Percentiles rank a stretch among this genome's conserved stretches.
These are phyloP conservation scores for Gastrodia elata DNA, from an alignment of 106 monocot species.

Conservation along the genomic window DNA sequence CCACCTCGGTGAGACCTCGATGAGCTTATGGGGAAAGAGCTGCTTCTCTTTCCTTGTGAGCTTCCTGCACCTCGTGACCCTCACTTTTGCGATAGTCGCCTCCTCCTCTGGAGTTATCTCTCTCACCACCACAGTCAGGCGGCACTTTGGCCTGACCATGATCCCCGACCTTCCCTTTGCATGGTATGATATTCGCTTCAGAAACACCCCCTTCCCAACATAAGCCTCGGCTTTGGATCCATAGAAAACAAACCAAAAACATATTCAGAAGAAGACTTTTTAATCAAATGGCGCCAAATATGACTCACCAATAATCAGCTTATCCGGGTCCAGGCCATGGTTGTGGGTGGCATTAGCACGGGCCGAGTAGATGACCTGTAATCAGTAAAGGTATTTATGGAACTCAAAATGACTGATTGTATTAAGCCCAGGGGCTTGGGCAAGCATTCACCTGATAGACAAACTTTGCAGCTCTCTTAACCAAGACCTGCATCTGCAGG, in stretches of 20 bases:
- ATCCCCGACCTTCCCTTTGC: constrained; percentile 81
- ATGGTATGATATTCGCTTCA: constrained; percentile 90
- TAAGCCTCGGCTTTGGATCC: constrained; percentile 61
- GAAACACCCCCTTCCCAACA: constrained; percentile 78
- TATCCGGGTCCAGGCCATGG: constrained; percentile 85
- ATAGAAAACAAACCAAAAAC: too few species aligned
- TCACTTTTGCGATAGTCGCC: constrained; percentile 81
- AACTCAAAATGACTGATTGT: background rate
- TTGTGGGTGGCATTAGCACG: constrained; percentile 89
- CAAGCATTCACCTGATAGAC: constrained; percentile 60
- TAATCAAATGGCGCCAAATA: background rate
- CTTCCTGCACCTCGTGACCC: constrained; percentile 89
- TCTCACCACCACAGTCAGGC: constrained; percentile 83
- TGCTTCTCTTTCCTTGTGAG: constrained; percentile 71
- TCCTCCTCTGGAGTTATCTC: constrained; percentile 87
- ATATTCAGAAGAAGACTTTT: background rate
- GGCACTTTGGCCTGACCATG: constrained; percentile 79
- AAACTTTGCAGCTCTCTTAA: constrained; percentile 89
- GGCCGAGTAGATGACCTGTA: constrained; percentile 88
- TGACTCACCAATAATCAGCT: constrained; percentile 71
- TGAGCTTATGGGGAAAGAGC: constrained; percentile 87
- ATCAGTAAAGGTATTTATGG: background rate
- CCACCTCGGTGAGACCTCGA: constrained; percentile 81
- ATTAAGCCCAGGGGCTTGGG: background rate
- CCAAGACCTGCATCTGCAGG: constrained; percentile 85